Base-by-base conservation (phyloP, 768 basidiomycete genomes). In the Boletus sp. region DNA sequence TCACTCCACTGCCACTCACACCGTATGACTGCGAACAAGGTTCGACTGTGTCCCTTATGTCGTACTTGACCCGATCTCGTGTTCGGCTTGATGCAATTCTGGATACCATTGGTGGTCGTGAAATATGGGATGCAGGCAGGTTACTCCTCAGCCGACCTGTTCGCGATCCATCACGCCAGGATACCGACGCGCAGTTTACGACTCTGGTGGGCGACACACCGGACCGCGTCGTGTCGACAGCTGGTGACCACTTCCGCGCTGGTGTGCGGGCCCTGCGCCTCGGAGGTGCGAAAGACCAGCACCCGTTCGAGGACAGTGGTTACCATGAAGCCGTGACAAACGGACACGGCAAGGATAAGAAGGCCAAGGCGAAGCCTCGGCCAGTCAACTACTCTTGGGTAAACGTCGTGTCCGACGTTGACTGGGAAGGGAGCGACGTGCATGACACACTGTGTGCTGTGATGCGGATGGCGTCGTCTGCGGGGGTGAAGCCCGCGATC, bases 101-200 rank as follows among this genome's bases (percentile, higher is more conserved):
- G 56, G 94, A 96, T 68, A 88, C 88, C 1, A 72, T 91, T 17
- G 93, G 93, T 4, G 91, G 93, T 15, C 80, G 80, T 64, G 83
- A 81, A 37, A 78, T 94, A 34, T 90, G 92, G 80, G 86, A 90
- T 58, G 87, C 84, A 5, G 80, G 85, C 3, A 82, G 83, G 60
- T 68, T 78, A 50, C 74, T 96, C 34, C 74, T 92, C 61, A 66
- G 69, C 72, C 69, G 53, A 50, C 64, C 60, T 51, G 64, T 62
- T 47, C 59, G 54, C 34, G 61, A 70, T 44, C 60, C 64, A 55
- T 62, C 64, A 37, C 47, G 76, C 69, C 58, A 66, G 43, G 66
- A 57, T 7, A 42, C 61, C 6, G 64, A 65, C 25, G 58, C 75
- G 4, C 85, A 90, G 67, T 92, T 93, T 67, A 91, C 90, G 41